Evolutionary conservation across 2,329 filamentous ascomycete species (phyloP).

Genomic region (Aspergillus felis): DNA sequence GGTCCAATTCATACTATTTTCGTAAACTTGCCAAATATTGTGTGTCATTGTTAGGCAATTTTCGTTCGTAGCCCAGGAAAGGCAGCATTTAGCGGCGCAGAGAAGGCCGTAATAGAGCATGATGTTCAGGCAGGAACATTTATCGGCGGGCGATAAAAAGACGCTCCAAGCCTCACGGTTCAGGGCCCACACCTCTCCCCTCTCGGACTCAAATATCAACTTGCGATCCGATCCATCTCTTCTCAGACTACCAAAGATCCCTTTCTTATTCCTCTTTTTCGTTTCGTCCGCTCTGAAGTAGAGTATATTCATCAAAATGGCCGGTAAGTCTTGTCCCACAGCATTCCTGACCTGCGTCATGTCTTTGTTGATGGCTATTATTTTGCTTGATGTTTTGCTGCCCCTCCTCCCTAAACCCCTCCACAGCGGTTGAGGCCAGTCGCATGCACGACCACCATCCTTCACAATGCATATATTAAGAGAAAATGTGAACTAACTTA

Average conservation of each 20-base stretch:
- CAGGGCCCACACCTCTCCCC: constrained; percentile 16
- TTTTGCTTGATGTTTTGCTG: constrained; percentile 11
- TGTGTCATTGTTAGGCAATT: not conserved
- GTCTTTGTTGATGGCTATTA: not conserved
- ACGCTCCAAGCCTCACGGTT: constrained; percentile 6
- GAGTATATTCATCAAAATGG: constrained; percentile 27
- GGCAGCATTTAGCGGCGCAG: not conserved
- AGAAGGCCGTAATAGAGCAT: not conserved
- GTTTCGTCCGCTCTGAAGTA: constrained; percentile 7
- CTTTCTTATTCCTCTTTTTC: constrained; percentile 8
- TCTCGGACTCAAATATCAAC: not conserved
- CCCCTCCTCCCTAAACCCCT: constrained; percentile 20
- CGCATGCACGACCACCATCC: not conserved
- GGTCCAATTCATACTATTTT: not conserved
- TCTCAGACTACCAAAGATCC: constrained; percentile 22
- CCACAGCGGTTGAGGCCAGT: constrained; percentile 5
- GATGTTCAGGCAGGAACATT: not conserved
- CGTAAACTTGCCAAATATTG: not conserved
- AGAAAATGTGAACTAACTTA: constrained; percentile 11
- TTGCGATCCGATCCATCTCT: constrained; percentile 1
- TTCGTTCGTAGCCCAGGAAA: not conserved
- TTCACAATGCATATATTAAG: not conserved
- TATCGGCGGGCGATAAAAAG: not conserved
- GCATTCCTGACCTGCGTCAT: not conserved
- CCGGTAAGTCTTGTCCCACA: constrained; percentile 26